A percentile compares a stretch with the other conserved stretches of the same genome.
phyloP scores from a whole-genome alignment of 495 filamentous ascomycete genomes.

The Sphaerosporella brunnea region DNA sequence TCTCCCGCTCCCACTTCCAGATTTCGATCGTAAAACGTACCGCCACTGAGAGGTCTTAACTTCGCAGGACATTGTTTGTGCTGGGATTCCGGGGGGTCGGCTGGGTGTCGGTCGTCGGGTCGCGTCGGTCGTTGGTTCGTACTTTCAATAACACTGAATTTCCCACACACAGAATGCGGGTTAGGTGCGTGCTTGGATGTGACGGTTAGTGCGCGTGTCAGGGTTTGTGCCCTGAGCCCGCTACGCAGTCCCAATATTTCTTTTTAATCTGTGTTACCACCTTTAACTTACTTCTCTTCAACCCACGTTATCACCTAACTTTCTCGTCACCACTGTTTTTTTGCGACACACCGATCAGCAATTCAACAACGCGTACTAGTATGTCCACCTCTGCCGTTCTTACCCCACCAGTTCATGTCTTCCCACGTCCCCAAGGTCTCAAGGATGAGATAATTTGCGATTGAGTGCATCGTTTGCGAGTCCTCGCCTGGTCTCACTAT shows the following conservation, averaged over 20 bases:
- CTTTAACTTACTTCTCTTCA: background rate
- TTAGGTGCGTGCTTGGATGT: conserved; percentile 8
- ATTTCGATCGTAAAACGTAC: conserved; percentile 15
- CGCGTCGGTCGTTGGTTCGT: conserved; percentile 17
- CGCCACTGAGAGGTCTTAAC: conserved; percentile 25
- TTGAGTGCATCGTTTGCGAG: conserved; percentile 64
- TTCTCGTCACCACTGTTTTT: background rate
- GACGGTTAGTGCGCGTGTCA: conserved; percentile 7
- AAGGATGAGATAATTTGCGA: conserved; percentile 98
- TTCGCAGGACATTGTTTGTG: conserved; percentile 20
- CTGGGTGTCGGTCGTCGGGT: conserved; percentile 12
- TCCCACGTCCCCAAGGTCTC: background rate
- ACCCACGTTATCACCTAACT: conserved; percentile 6
- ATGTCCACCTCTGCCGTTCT: background rate
- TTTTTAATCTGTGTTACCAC: background rate
- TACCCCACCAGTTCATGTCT: background rate
- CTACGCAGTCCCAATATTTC: no score
- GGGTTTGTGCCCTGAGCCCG: background rate
- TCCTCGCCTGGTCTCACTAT: conserved; percentile 71
- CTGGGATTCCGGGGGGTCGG: background rate
- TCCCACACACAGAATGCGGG: no score
- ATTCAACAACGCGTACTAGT: background rate
- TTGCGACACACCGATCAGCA: background rate
- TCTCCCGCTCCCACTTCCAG: conserved; percentile 5
- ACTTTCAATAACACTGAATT: no score